Base-by-base conservation (phyloP, 2,329 filamentous ascomycete species). In the Gnomoniopsis smithogilvyi region DNA sequence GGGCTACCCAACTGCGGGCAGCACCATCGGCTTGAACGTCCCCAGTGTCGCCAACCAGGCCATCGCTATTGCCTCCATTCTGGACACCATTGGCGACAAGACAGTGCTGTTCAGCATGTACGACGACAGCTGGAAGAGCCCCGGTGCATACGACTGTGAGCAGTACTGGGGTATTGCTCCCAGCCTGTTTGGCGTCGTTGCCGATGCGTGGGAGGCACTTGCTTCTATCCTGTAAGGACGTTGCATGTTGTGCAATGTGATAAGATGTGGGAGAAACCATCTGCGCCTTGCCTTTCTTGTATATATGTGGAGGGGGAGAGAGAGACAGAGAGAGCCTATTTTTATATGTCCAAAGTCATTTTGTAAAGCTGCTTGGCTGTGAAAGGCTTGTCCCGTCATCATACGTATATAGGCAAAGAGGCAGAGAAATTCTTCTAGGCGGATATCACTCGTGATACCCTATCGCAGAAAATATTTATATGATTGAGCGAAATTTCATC, bases 41-140 rank as follows among this genome's bases (percentile, higher is more conserved):
- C 86, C 93, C 58, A 86, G 90, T 66, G 52, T 66, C 6, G 46
- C 70, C 1, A 79, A 94, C 78, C 94, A 98, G 83, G 76, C 76
- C 53, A 74, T 70, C 47, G 94, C 94, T 67, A 86, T 98, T 72
- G 72, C 82, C 64, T 83, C 83, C 59, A 94, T 98, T 71, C 76
- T 86, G 64, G 68, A 83, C 67, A 76, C 77, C 63, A 82, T 84
- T 60, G 92, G 92, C 69, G 76, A 80, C 68, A 83, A 87, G 76
- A 83, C 86, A 47, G 86, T 91, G 73, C 87, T 96, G 79, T 96
- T 97, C 85, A 90, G 87, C 66, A 92, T 82, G 77, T 79, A 83
- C 68, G 79, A 96, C 69, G 93, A 97, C 73, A 64, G 74, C 66
- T 98, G 93, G 93, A 97, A 97, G 87, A 68, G 76, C 45, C 75